phyloP scores from a whole-genome alignment of 805 yeast genomes.

The Hanseniaspora jakobsenii region DNA sequence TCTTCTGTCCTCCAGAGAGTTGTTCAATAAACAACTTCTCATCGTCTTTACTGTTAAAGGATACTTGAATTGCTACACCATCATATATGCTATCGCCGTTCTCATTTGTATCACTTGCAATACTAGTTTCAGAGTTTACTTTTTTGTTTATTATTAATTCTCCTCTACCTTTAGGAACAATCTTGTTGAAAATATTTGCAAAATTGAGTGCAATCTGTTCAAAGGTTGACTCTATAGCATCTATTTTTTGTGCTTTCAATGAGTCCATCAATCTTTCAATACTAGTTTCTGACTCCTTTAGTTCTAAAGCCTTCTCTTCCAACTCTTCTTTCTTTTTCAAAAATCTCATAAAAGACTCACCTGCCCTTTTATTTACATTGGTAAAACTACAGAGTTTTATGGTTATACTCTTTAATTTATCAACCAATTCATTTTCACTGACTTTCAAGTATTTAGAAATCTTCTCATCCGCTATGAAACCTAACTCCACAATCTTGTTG shows the following conservation, averaged over 20 bases:
- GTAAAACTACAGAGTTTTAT: slow-evolving; percentile 49
- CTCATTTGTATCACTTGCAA: slow-evolving; percentile 20
- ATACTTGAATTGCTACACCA: slow-evolving; percentile 78
- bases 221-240: slow-evolving; percentile 71
- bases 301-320: slow-evolving; percentile 50
- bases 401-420: slow-evolving; percentile 41
- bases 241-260: slow-evolving; percentile 65
- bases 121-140: slow-evolving; percentile 19
- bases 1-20: slow-evolving; percentile 92
- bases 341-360: slow-evolving; percentile 68
- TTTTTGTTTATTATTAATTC: slow-evolving; percentile 50
- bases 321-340: slow-evolving; percentile 61
- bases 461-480: slow-evolving; percentile 83
- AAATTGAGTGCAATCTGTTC: slow-evolving; percentile 64
- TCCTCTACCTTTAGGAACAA: slow-evolving; percentile 80
- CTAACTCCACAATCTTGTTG: slow-evolving; percentile 64
- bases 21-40: slow-evolving; percentile 85
- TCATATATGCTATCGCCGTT: slow-evolving; percentile 35
- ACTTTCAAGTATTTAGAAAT: slow-evolving; percentile 38
- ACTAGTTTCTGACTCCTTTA: slow-evolving; percentile 56
- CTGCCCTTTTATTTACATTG: slow-evolving; percentile 80
- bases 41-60: slow-evolving; percentile 74
- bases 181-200: slow-evolving; percentile 56
- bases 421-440: slow-evolving; percentile 42
- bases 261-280: slow-evolving; percentile 59